Evolutionary conservation across 176 grass and related monocot genomes (phyloP), one percentile per base, ranked within the genome.

Genomic region (Alloteropsis semialata): DNA sequence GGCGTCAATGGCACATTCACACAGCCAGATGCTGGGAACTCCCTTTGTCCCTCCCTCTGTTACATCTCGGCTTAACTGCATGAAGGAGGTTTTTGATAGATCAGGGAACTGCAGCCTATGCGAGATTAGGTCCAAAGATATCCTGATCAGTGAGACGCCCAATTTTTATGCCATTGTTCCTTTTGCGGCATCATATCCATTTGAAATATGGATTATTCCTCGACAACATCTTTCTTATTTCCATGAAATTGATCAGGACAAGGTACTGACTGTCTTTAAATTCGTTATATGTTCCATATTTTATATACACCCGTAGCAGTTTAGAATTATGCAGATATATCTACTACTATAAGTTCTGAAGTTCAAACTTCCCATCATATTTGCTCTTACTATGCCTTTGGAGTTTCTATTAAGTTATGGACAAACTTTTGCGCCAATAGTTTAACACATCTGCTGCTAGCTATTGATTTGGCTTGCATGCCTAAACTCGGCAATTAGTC

Each of bases 171-270:
- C 91, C 59, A 84, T 98, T 41, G 93, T 86, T 76, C 93, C 96
- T 45, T 98, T 93, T 74, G 96, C 96, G 84, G 93, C 96, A 60
- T 92, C 85, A 68, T 95, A 98, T 90, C 86, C 93, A 81, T 98
- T 98, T 62, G 96, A 96, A 82, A 86, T 88, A 65, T 98, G 96
- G 96, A 96, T 98, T 73, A 79, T 98, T 50, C 96, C 96, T 64
- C 85, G 45, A 46, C 82, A 88, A 54, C 96, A 99, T 66, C 74
- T 59, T 58, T 46, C 89, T 50, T 87, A 87, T 88, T 99, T 99
- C 74, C 93, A 99, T 92, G 89, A 96, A 76, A 88, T 95, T 61
- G 93, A 96, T 58, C 30, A 79, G 38, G 88, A 91, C 56, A 93
- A 92, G 89, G 96, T 98, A 87, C 21, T 8, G 17, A 34, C 6